Base-by-base conservation (phyloP, 2,329 filamentous ascomycete genomes). In the Curvularia spicifera region DNA sequence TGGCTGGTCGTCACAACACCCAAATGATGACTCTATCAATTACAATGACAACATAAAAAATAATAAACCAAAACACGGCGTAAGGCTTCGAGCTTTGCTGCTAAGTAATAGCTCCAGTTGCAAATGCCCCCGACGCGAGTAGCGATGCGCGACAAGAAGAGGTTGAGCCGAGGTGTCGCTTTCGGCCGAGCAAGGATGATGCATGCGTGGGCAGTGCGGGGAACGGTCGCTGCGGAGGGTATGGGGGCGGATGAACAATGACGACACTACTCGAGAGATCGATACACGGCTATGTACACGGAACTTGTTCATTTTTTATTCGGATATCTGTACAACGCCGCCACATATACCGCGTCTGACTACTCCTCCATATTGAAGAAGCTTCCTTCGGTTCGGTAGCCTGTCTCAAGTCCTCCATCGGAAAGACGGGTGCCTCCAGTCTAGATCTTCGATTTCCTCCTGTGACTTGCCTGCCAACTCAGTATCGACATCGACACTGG, bases 371-470 rank as follows among this genome's bases (percentile, higher is more conserved):
- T 4, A 37, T 10, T 37, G 13, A 37, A 37, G 13, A 37, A 15
- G 13, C 15, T 37, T 37, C 13, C 15, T 37, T 5, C 18, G 5
- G 35, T 20, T 9, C n/a, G 15, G 6, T 39, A 26, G 7, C 8
- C 2, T 15, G 15, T 15, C 10, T 69, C 58, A 78, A 22, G 80
- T 78, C 68, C 80, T 82, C 88, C 87, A 89, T 62, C 83, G 80
- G 69, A 89, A 89, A 3, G 76, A 83, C 3, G 88, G 88, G 75
- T 91, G 87, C 29, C 66, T 69, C 73, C 74, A 78, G 44, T 77
- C 75, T 39, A 78, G 31, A 61, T 76, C 73, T 62, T 76, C 72
- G 52, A 71, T 63, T 53, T 75, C 64, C 7, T 61, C 57, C 3
- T 39, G 15, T 13, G 59, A 68, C 51, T 88, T 56, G 0, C 85